Evolutionary conservation across 306 rosid species (phyloP).

Genomic region (Casuarina glauca): DNA sequence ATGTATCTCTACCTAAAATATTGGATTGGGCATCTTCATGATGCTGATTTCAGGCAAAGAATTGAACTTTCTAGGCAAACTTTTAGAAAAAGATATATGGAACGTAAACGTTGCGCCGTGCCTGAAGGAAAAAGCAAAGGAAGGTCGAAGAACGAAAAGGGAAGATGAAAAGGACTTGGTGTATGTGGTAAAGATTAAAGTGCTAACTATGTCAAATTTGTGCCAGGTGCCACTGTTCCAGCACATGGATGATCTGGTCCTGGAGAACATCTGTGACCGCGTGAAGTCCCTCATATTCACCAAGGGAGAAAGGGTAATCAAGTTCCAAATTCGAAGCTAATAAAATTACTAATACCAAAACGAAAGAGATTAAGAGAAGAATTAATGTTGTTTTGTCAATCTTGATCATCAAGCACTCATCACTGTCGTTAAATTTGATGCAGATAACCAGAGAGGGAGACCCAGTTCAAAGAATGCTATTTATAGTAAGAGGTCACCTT

Average conservation of each 20-base stretch:
- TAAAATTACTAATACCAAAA: not conserved
- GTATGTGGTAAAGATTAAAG: not conserved
- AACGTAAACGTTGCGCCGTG: too few species aligned
- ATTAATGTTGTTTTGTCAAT: not conserved
- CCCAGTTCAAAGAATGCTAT: conserved; percentile 90
- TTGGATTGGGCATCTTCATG: not conserved
- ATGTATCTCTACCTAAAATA: not conserved
- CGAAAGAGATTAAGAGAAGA: not conserved
- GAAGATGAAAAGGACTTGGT: too few species aligned
- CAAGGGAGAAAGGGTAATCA: conserved; percentile 86
- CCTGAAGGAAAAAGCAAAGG: too few species aligned
- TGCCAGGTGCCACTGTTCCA: conserved; percentile 85
- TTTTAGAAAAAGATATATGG: too few species aligned
- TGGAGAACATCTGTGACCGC: conserved; percentile 91
- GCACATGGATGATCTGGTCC: conserved; percentile 88
- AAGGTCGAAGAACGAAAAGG: too few species aligned
- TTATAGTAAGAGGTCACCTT: conserved; percentile 92
- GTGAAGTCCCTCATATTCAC: conserved; percentile 92
- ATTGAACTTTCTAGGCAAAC: too few species aligned
- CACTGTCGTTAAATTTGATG: not conserved
- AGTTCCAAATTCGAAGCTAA: not conserved
- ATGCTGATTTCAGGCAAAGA: not conserved
- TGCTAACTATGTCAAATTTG: not conserved
- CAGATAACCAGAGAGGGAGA: conserved; percentile 87
- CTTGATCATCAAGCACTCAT: not conserved